phyloP scores from a whole-genome alignment of 371 early-diverging fungal genomes.

The Massospora cicadina region DNA sequence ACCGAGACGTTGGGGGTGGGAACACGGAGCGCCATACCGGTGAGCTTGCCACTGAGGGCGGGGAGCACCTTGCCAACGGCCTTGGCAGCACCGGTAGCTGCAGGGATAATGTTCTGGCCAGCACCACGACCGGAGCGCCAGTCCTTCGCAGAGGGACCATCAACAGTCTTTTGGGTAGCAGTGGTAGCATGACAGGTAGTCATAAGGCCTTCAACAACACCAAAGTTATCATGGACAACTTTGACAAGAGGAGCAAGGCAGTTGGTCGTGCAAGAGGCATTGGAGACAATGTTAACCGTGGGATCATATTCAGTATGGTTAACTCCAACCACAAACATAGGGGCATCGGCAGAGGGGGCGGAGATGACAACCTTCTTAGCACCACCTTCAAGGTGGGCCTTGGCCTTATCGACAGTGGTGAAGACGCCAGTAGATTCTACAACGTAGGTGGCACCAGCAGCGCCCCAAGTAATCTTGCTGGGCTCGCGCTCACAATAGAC shows the following conservation, averaged over 20 bases:
- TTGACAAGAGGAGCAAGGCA: slow-evolving; percentile 98
- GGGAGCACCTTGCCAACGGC: slow-evolving; percentile 99
- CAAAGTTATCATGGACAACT: slow-evolving; percentile 88
- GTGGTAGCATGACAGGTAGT: slow-evolving; percentile 98
- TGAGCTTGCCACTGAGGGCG: slow-evolving; percentile 87
- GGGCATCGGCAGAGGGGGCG: slow-evolving; percentile 86
- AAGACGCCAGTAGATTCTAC: slow-evolving; percentile 99
- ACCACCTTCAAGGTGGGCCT: slow-evolving; percentile 78
- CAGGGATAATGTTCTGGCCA: slow-evolving; percentile 97
- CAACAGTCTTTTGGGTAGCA: slow-evolving; percentile 99
- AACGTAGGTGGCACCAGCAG: slow-evolving; percentile 77
- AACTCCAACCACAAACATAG: slow-evolving; percentile 84
- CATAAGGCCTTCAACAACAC: slow-evolving; percentile 78
- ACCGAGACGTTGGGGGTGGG: slow-evolving; percentile 96
- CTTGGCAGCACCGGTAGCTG: slow-evolving; percentile 98
- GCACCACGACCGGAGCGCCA: slow-evolving; percentile 96
- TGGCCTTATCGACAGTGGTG: slow-evolving; percentile 77
- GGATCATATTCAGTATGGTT: slow-evolving; percentile 84
- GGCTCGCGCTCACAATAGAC: slow-evolving; percentile 61
- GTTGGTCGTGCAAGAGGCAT: slow-evolving; percentile 99
- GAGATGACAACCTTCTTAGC: slow-evolving; percentile 98
- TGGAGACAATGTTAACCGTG: slow-evolving; percentile 77
- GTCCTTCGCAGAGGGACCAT: slow-evolving; percentile 95
- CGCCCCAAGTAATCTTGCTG: slow-evolving; percentile 82
- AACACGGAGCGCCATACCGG: slow-evolving; percentile 98